A percentile compares a stretch with the other conserved stretches of the same genome.
Conservation (phyloP, 768 basidiomycete species). For the Suillus hirtellus region DNA sequence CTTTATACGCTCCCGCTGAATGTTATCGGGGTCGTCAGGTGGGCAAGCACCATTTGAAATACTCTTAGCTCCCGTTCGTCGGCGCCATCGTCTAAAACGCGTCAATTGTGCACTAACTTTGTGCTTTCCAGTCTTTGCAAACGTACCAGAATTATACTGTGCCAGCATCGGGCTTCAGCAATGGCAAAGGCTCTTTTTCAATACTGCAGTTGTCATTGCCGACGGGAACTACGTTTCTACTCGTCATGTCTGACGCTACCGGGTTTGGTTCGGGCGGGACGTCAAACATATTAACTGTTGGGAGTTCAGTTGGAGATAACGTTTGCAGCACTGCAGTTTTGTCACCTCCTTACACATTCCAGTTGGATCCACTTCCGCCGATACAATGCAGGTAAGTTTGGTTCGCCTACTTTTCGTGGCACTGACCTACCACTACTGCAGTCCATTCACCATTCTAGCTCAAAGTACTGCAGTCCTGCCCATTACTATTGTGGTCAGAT, state of each 20-base stretch:
- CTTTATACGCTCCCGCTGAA: neutral
- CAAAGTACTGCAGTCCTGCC: constrained; percentile 51
- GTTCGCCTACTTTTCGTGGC: neutral
- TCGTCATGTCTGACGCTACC: constrained; percentile 71
- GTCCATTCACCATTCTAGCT: constrained; percentile 46
- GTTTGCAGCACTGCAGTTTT: constrained; percentile 53
- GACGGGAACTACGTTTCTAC: constrained; percentile 42
- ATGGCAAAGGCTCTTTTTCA: constrained; percentile 54
- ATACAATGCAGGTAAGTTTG: constrained; percentile 58
- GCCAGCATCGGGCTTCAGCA: constrained; percentile 50
- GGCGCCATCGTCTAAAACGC: neutral
- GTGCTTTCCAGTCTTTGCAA: constrained; percentile 45
- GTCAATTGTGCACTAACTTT: neutral
- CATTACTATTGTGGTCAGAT: constrained; percentile 50
- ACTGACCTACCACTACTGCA: constrained; percentile 23
- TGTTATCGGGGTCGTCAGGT: constrained; percentile 36
- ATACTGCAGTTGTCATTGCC: constrained; percentile 43
- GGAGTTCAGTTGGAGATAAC: constrained; percentile 37
- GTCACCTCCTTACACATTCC: constrained; percentile 45
- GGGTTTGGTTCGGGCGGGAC: constrained; percentile 70
- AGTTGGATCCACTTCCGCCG: constrained; percentile 47
- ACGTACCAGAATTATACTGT: constrained; percentile 54
- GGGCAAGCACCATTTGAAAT: constrained; percentile 55
- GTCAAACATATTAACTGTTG: constrained; percentile 49
- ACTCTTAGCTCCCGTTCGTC: constrained; percentile 50